Evolutionary conservation across 2,329 filamentous ascomycete species (phyloP), one percentile per base, ranked within the genome.

Genomic region (Diaporthe nobilis): DNA sequence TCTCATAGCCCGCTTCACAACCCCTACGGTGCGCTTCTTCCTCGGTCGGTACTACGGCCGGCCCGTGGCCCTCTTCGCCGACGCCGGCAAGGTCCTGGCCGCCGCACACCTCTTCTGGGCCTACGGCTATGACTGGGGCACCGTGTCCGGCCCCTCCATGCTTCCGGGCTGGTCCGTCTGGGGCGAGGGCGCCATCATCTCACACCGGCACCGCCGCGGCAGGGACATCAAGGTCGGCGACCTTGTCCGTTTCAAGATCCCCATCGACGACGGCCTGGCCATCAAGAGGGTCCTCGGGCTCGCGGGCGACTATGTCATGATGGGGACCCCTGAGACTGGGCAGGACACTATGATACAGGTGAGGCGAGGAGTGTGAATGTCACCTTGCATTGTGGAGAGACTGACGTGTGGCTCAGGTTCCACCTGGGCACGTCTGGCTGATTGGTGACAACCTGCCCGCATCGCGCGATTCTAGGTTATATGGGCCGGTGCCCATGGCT

Each of bases 391-490:
- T 25, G 17, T 9, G 25, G 65, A 39, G 25, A 25, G 34, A n/a
- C 71, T 77, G 60, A 75, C 10, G 17, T 47, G 22, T 77, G 79
- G 15, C 31, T 37, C 81, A 97, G 94, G 92, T 99, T 22, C 97
- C 97, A 0, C 88, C 94, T 81, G 97, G 97, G 1, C 97, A 99
- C 87, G 97, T 95, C 81, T 98, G 95, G 91, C 87, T 98, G 9
- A 91, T 92, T 3, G 97, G 97, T 3, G 97, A 99, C 84, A 98
- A 98, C 83, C 82, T 98, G 77, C 88, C 91, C 4, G 93, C 91
- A 80, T 98, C 95, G 34, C 88, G 95, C 78, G 97, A 99, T 86
- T 98, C 95, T 58, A 92, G 97, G 77, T 88, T 92, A 55, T 98
- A 94, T 85, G 97, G 97, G 0, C 95, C 97, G 0, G 83, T 99